Evolutionary conservation across 1,284 basidiomycete species (phyloP).

Genomic region (Leccinum colubrinum): DNA sequence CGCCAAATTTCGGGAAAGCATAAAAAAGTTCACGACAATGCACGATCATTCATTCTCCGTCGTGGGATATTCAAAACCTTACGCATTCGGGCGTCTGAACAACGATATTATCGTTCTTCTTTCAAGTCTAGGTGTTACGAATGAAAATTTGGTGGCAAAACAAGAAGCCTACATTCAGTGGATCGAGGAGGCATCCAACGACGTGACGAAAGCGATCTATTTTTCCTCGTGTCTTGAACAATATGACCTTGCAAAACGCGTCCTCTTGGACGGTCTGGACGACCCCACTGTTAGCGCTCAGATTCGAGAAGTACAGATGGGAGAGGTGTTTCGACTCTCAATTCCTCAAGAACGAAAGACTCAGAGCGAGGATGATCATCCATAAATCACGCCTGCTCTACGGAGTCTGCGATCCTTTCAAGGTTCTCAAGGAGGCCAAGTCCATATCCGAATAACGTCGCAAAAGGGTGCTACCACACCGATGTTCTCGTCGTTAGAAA

Average conservation of each 20-base stretch:
- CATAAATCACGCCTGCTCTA: conserved; percentile 35
- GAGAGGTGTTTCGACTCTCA: conserved; percentile 35
- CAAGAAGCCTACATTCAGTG: conserved; percentile 16
- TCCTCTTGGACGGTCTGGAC: conserved; percentile 57
- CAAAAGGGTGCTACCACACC: no score
- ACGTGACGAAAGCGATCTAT: conserved; percentile 50
- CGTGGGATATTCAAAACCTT: conserved; percentile 59
- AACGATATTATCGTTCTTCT: conserved; percentile 67
- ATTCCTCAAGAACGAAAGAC: conserved; percentile 54
- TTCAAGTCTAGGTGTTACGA: conserved; percentile 37
- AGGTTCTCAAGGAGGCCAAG: conserved; percentile 54
- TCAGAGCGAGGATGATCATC: conserved; percentile 33
- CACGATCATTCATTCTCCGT: conserved; percentile 60
- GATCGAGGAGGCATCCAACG: conserved; percentile 37
- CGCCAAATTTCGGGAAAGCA: conserved; percentile 60
- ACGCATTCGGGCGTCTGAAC: conserved; percentile 60
- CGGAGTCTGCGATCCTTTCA: conserved; percentile 65
- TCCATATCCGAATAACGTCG: no score
- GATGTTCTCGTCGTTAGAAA: conserved; percentile 56
- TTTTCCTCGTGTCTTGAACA: conserved; percentile 51
- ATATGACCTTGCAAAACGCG: conserved; percentile 40
- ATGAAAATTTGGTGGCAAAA: no score
- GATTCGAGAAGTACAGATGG: conserved; percentile 43
- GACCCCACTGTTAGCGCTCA: conserved; percentile 37
- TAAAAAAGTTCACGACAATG: conserved; percentile 62